Conservation (phyloP, 2,329 filamentous ascomycete species). For the Septoria petroselini region DNA sequence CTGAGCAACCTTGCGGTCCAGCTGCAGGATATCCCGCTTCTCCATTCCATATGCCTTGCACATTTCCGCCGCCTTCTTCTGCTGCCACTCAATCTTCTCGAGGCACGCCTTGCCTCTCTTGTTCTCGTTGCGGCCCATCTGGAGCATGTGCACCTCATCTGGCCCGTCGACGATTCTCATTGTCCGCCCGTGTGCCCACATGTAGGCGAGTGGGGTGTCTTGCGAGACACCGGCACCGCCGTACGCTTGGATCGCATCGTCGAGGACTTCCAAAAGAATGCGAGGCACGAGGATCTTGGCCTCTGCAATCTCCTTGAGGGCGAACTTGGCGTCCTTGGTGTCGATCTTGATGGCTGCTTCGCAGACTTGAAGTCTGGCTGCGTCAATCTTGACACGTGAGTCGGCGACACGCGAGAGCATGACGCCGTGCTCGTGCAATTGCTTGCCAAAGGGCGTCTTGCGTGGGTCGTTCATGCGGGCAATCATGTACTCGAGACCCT, state of each 20-base stretch:
- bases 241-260: constrained; percentile 81
- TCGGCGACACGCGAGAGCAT: constrained; percentile 93
- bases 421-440: constrained; percentile 82
- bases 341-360: constrained; percentile 97
- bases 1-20: constrained; percentile 38
- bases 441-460: constrained; percentile 89
- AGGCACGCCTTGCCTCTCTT: constrained; percentile 58
- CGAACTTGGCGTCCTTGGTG: constrained; percentile 78
- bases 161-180: constrained; percentile 65
- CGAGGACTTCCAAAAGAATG: constrained; percentile 80
- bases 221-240: constrained; percentile 87
- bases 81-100: constrained; percentile 62
- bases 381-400: constrained; percentile 89
- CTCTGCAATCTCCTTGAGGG: constrained; percentile 88
- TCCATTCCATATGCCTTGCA: constrained; percentile 57
- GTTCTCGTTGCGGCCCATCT: constrained; percentile 79
- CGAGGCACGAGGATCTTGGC: constrained; percentile 89
- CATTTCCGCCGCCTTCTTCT: constrained; percentile 62
- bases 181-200: constrained; percentile 36
- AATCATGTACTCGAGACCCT: constrained; percentile 90
- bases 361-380: constrained; percentile 81
- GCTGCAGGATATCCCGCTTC: constrained; percentile 42
- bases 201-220: constrained; percentile 80
- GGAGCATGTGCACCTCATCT: constrained; percentile 87
- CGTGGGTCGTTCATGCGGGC: constrained; percentile 86